Evolutionary conservation across 345 rosid species (phyloP).

Genomic region (Pelargonium nanum): DNA sequence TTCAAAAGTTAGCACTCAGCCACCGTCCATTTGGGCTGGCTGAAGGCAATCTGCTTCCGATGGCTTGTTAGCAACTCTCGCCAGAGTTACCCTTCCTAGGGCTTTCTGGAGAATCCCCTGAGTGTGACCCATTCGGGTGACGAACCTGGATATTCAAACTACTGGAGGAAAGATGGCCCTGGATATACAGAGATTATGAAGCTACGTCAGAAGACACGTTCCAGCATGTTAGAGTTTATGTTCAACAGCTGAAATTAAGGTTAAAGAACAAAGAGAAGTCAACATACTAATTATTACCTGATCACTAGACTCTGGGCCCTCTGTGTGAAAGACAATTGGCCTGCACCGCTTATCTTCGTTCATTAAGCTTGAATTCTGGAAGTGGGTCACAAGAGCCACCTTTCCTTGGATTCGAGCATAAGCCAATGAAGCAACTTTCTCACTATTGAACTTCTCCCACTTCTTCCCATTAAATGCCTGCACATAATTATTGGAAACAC

Average conservation of each 20-base stretch:
- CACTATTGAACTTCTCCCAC: slow-evolving; percentile 50
- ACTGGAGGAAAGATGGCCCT: slow-evolving; percentile 49
- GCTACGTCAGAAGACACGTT: neutral
- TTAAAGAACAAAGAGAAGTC: neutral
- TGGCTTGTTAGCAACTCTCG: slow-evolving; percentile 14
- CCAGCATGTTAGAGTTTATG: neutral
- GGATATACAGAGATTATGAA: slow-evolving; percentile 7
- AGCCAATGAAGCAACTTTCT: slow-evolving; percentile 81
- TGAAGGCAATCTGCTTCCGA: slow-evolving; percentile 14
- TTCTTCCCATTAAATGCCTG: slow-evolving; percentile 83
- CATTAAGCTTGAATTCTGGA: slow-evolving; percentile 78
- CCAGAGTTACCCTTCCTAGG: slow-evolving; percentile 18
- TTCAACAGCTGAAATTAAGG: neutral
- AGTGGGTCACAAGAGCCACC: slow-evolving; percentile 73
- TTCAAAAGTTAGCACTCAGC: slow-evolving; percentile 24
- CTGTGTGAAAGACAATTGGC: slow-evolving; percentile 60
- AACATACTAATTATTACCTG: slow-evolving; percentile 51
- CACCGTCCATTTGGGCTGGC: too few relatives aligned
- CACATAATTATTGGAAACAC: slow-evolving; percentile 7
- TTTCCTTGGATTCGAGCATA: slow-evolving; percentile 95
- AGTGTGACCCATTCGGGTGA: slow-evolving; percentile 66
- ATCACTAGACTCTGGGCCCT: slow-evolving; percentile 44
- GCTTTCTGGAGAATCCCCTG: slow-evolving; percentile 45
- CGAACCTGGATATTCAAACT: slow-evolving; percentile 51
- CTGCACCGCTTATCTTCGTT: slow-evolving; percentile 81